phyloP scores from a whole-genome alignment of 1,284 basidiomycete species.

The Melampsora medusae region DNA sequence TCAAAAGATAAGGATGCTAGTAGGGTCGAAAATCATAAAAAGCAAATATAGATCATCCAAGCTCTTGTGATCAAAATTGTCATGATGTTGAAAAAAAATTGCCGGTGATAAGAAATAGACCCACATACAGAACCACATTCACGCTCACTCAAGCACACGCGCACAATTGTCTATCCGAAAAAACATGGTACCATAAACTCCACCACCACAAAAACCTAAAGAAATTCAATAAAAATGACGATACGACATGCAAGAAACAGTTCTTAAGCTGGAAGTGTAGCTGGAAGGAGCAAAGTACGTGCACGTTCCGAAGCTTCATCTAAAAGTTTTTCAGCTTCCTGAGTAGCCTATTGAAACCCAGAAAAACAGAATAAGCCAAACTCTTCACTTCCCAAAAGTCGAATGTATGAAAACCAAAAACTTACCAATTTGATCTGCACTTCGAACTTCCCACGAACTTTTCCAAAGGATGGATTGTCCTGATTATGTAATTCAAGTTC shows the following conservation, averaged over 20 bases:
- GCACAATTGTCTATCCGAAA: too few relatives aligned
- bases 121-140: too few relatives aligned
- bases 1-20: too few relatives aligned
- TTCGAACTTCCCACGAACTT: constrained; percentile 33
- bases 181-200: too few relatives aligned
- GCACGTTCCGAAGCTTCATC: constrained; percentile 31
- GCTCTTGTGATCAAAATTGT: too few relatives aligned
- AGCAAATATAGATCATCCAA: too few relatives aligned
- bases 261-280: not conserved
- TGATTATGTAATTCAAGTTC: not conserved
- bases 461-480: not conserved
- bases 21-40: too few relatives aligned
- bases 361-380: not conserved
- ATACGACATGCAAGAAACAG: not conserved
- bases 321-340: constrained; percentile 39
- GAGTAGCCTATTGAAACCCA: constrained; percentile 12
- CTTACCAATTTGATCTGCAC: constrained; percentile 40
- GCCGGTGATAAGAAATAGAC: too few relatives aligned
- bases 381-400: not conserved
- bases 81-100: too few relatives aligned
- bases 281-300: constrained; percentile 9
- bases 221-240: too few relatives aligned
- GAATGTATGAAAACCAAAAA: not conserved
- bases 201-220: too few relatives aligned
- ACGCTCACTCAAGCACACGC: too few relatives aligned